A percentile compares a stretch with the other conserved stretches of the same genome.
These are phyloP conservation scores for Neurospora sp. DNA, from an alignment of 495 filamentous ascomycete genomes.

Conservation along the genomic window DNA sequence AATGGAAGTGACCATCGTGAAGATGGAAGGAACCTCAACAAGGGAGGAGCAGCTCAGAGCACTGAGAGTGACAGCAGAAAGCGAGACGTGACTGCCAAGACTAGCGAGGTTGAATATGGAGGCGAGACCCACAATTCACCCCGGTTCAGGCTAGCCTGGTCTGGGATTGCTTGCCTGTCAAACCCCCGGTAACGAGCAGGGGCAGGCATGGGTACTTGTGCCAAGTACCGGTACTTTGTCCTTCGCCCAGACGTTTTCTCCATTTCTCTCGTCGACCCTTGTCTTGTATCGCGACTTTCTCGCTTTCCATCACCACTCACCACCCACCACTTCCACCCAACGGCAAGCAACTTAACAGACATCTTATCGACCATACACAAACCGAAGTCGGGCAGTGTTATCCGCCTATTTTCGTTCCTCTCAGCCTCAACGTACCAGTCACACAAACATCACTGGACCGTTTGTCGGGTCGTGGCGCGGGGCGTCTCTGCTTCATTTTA, in stretches of 20 bases:
- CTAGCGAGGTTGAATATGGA: background rate
- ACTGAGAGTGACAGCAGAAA: background rate
- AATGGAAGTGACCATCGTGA: background rate
- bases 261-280: background rate
- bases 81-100: background rate
- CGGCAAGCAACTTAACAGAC: background rate
- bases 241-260: background rate
- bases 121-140: background rate
- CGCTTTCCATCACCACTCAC: background rate
- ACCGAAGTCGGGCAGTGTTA: background rate
- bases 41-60: background rate
- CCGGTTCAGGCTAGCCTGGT: background rate
- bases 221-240: background rate
- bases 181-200: background rate
- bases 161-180: background rate
- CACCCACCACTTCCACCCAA: background rate
- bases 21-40: background rate
- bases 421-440: background rate
- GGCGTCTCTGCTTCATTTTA: background rate
- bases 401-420: background rate
- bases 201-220: background rate
- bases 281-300: background rate
- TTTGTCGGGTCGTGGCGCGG: background rate
- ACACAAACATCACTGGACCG: background rate
- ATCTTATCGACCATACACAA: too few relatives aligned